phyloP scores from a whole-genome alignment of 192 early-diverging fungal species.

The Gonapodya prolifera region DNA sequence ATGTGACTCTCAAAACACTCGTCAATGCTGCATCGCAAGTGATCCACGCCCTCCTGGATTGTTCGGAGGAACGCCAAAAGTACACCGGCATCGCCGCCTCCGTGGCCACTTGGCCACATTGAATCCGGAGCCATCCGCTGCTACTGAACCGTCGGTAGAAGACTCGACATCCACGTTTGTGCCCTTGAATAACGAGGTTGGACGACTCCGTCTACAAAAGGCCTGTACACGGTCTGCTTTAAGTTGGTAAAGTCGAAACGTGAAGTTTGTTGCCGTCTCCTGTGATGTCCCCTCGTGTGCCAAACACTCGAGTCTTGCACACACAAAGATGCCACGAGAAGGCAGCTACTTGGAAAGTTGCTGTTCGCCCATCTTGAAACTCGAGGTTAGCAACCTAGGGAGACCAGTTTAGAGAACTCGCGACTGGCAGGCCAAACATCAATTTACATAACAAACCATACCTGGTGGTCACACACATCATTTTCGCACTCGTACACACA shows the following conservation, averaged over 20 bases:
- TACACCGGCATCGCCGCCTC: constrained; percentile 32
- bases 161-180: constrained; percentile 6
- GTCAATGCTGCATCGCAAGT: constrained; percentile 16
- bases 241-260: constrained; percentile 27
- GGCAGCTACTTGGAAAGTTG: constrained; percentile 42
- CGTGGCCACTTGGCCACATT: too few species aligned
- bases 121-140: too few species aligned
- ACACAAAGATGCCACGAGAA: constrained; percentile 38
- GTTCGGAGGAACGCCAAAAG: constrained; percentile 24
- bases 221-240: constrained; percentile 15
- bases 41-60: constrained; percentile 14
- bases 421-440: too few species aligned
- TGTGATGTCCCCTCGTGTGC: constrained; percentile 35
- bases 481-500: constrained; percentile 61
- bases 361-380: constrained; percentile 34
- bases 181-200: too few species aligned
- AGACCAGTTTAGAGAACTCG: too few species aligned
- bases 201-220: too few species aligned
- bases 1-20: constrained; percentile 22
- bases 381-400: constrained; percentile 40
- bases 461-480: constrained; percentile 57
- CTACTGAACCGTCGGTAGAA: constrained; percentile 5
- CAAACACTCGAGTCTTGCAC: constrained; percentile 36
- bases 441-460: too few species aligned
- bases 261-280: constrained; percentile 33